Conservation (phyloP, 768 basidiomycete species). For the Pleurotus giganteus region DNA sequence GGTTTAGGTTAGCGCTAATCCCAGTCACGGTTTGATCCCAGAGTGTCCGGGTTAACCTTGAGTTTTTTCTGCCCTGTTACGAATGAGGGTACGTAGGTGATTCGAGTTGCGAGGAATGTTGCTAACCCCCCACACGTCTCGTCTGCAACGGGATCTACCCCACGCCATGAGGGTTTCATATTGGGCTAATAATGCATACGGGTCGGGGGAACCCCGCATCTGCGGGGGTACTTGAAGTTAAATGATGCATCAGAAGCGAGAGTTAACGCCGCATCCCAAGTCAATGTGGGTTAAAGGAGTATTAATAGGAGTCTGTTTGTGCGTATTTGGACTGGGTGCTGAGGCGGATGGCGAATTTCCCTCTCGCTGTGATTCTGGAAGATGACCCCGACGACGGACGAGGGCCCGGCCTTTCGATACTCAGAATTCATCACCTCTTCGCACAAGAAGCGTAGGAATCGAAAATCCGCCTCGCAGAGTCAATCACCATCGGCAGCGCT, state of each 20-base stretch:
- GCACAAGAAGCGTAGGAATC: slow-evolving; percentile 49
- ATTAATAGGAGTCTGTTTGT: not conserved
- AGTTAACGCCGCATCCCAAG: slow-evolving; percentile 6
- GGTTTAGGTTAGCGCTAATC: not conserved
- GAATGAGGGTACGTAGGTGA: too few relatives aligned
- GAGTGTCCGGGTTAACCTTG: too few relatives aligned
- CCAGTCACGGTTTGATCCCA: too few relatives aligned
- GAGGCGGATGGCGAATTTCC: slow-evolving; percentile 3
- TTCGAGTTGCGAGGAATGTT: too few relatives aligned
- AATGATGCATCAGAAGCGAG: not conserved
- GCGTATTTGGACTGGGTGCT: not conserved
- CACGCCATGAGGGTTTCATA: not conserved
- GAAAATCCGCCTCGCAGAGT: slow-evolving; percentile 28
- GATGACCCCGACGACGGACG: not conserved
- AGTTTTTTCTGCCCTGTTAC: too few relatives aligned
- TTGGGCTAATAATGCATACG: not conserved
- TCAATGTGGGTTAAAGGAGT: not conserved
- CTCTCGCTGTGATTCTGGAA: slow-evolving; percentile 1
- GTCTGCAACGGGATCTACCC: not conserved
- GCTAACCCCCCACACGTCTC: not conserved
- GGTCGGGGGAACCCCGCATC: not conserved
- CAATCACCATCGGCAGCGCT: slow-evolving; percentile 36
- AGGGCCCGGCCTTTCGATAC: slow-evolving; percentile 38
- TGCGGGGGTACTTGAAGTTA: not conserved
- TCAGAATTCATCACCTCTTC: slow-evolving; percentile 45